Base-by-base conservation (phyloP, 2,329 filamentous ascomycete genomes). In the Hirsutella thompsonii region DNA sequence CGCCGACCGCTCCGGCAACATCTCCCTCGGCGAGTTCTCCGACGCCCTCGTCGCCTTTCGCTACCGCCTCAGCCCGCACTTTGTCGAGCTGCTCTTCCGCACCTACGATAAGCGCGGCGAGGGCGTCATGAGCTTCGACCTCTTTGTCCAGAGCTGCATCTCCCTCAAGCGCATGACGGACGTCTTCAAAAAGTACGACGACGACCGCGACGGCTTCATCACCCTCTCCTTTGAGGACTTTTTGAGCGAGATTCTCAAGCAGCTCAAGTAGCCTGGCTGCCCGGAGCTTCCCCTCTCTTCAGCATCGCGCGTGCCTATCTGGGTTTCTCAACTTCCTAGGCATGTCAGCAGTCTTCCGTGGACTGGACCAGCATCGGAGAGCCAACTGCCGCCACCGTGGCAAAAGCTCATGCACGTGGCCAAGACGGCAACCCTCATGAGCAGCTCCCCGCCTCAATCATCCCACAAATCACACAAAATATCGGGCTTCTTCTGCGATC, bases 151-250 rank as follows among this genome's bases (percentile, higher is more conserved):
- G 70, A 87, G 87, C 40, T 96, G 92, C 62, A 96, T 98, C 57
- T 88, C 80, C 52, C 70, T 98, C 54, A 95, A 96, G 74, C 76
- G 92, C 52, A 96, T 98, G 90, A 98, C 92, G 45, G 92, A 98
- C 61, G 88, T 94, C 21, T 98, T 98, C 61, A 98, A 98, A 72
- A 90, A 89, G 64, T 98, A 96, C 60, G 92, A 98, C 52, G 85
- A 94, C 54, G 92, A 98, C 61, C 77, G 92, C 34, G 92, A 96
- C 63, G 92, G 92, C 2, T 96, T 89, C 59, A 85, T 89, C 51
- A 89, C 82, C 4, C 63, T 89, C 41, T 85, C 81, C 57, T 89
- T 89, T 53, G 83, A 88, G 64, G 82, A 88, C 53, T 88, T 88
- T 58, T 64, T 88, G 55, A 80, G 78, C 30, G 81, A 79, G 63